Evolutionary conservation across 2,329 filamentous ascomycete species (phyloP), one percentile per base, ranked within the genome.

Genomic region (Penicillium sp.): DNA sequence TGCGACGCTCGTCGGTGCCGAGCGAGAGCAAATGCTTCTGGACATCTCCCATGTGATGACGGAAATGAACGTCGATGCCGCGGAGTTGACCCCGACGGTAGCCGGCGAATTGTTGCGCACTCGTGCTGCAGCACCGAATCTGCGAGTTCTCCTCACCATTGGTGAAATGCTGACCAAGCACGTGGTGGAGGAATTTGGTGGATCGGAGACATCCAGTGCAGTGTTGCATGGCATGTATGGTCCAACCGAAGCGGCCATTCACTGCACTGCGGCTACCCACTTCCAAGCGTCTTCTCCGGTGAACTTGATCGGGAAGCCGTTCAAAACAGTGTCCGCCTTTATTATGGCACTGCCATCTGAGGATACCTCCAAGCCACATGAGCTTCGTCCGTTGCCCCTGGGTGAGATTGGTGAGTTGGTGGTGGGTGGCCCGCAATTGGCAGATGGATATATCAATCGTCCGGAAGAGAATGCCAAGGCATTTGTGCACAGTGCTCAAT

Each of bases 191-290:
- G 86, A 93, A 56, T 95, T 92, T 69, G 87, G 86, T 4, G 77
- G 77, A 2, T 66, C 69, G 7, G 55, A 61, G 0, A 56, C 56
- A 0, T 65, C 64, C 6, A 58, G 68, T 2, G 81, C 84, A 49
- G 80, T 94, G 29, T 71, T 95, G 1, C 89, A 86, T 75, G 89
- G 82, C 22, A 94, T 95, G 87, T 95, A 95, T 57, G 89, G 89
- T 0, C 89, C 89, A 1, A 95, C 89, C 0, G 89, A 95, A 65
- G 86, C 86, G 6, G 80, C 88, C 0, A 94, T 95, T 40, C 89
- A 95, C 59, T 95, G 86, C 58, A 93, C 86, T 1, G 64, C 92
- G 3, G 81, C 86, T 47, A 69, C 80, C 0, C 66, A 70, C 0
- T 81, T 93, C 51, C 57, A 66, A 4, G 68, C 71, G 3, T 60